These are phyloP conservation scores for Penicillium robsamsonii DNA, from an alignment of 495 filamentous ascomycete species.

Conservation along the genomic window DNA sequence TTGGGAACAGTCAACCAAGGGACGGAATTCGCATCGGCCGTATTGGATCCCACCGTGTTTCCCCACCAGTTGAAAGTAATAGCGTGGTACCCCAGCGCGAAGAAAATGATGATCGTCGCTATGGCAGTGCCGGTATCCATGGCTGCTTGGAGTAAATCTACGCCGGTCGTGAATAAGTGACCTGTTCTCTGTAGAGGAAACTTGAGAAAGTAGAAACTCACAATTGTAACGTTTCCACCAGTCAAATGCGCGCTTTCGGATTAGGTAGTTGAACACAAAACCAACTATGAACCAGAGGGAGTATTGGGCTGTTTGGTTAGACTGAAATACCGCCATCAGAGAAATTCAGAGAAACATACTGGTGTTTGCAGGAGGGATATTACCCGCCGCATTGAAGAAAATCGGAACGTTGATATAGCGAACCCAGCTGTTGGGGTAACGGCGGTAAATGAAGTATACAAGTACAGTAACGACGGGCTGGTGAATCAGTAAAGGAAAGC, in stretches of 20 bases:
- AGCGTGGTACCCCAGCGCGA: conserved; percentile 45
- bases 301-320: conserved; percentile 26
- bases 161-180: background rate
- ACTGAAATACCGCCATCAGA: background rate
- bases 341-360: conserved; percentile 9
- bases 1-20: conserved; percentile 24
- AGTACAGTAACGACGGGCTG: conserved; percentile 27
- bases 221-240: conserved; percentile 71
- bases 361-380: conserved; percentile 42
- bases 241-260: conserved; percentile 53
- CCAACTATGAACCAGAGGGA: conserved; percentile 59
- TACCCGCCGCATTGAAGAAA: conserved; percentile 42
- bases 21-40: conserved; percentile 23
- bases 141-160: conserved; percentile 56
- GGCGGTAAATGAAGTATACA: conserved; percentile 37
- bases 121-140: conserved; percentile 67
- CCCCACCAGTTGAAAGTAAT: conserved; percentile 30
- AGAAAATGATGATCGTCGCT: conserved; percentile 55
- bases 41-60: conserved; percentile 28
- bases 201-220: conserved; percentile 5
- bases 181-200: background rate
- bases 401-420: conserved; percentile 44
- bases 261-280: conserved; percentile 57
- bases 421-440: conserved; percentile 37
- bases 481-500: background rate